Evolutionary conservation across 768 basidiomycete species (phyloP).

Genomic region (Serendipita vermifera): DNA sequence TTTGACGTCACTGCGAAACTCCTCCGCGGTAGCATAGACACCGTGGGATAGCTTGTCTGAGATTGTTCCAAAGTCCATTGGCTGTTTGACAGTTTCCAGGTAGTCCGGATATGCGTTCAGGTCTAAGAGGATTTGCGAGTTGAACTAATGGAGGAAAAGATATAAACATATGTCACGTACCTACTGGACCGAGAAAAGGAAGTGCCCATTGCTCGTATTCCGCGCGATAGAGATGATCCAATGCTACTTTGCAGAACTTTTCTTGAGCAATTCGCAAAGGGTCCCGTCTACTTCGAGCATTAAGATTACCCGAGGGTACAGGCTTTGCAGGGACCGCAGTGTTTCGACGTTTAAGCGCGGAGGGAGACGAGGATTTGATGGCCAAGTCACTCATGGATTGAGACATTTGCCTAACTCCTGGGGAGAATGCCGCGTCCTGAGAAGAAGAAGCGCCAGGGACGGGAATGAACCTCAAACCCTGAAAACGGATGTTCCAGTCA

Average conservation of each 20-base stretch:
- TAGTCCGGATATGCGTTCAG: constrained; percentile 58
- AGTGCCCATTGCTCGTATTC: constrained; percentile 56
- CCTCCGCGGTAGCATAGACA: constrained; percentile 63
- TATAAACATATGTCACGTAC: background rate
- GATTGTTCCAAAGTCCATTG: constrained; percentile 90
- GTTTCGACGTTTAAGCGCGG: constrained; percentile 97
- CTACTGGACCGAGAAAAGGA: constrained; percentile 87
- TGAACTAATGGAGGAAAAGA: constrained; percentile 53
- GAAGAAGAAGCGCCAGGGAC: too few relatives aligned
- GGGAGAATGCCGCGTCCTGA: too few relatives aligned
- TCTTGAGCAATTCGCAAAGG: constrained; percentile 35
- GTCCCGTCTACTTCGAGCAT: constrained; percentile 50
- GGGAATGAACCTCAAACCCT: background rate
- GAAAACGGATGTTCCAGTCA: constrained; percentile 1
- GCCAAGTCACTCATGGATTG: constrained; percentile 79
- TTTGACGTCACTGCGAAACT: constrained; percentile 78
- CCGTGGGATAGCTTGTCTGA: constrained; percentile 76
- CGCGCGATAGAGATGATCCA: constrained; percentile 66
- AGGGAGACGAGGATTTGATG: constrained; percentile 31
- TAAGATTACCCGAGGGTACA: constrained; percentile 48
- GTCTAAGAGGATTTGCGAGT: constrained; percentile 68
- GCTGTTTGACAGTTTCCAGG: constrained; percentile 66
- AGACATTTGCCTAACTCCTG: too few relatives aligned
- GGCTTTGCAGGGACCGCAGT: constrained; percentile 92
- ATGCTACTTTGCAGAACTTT: constrained; percentile 63